Evolutionary conservation across 176 grass and related monocot species (phyloP).

Genomic region (Avena eriantha): DNA sequence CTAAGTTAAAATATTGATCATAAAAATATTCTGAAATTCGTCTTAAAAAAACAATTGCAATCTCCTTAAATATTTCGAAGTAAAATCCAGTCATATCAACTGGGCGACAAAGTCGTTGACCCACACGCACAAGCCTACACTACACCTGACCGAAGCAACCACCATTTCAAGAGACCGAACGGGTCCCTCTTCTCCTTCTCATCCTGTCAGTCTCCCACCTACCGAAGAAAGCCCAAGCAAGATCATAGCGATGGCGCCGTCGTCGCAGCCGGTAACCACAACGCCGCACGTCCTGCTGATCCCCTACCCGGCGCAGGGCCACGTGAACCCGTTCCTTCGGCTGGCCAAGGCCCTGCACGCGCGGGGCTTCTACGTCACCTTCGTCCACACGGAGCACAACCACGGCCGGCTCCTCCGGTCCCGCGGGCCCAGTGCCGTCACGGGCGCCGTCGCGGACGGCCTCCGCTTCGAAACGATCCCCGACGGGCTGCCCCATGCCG

Average conservation of each 20-base stretch:
- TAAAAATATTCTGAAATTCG: too few relatives aligned
- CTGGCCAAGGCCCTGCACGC: conserved; percentile 62
- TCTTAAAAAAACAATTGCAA: too few relatives aligned
- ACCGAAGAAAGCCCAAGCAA: too few relatives aligned
- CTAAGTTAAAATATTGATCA: too few relatives aligned
- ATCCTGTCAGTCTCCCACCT: too few relatives aligned
- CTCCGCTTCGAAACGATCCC: conserved; percentile 64
- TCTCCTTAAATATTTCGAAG: too few relatives aligned
- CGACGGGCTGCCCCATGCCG: conserved; percentile 57
- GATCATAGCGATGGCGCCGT: background rate
- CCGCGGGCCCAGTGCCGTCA: conserved; percentile 31
- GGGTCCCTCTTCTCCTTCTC: too few relatives aligned
- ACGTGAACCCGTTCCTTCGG: conserved; percentile 69
- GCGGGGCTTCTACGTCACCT: conserved; percentile 62
- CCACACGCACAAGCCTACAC: too few relatives aligned
- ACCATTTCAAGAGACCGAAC: too few relatives aligned
- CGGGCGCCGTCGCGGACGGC: conserved; percentile 16
- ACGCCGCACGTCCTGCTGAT: conserved; percentile 55
- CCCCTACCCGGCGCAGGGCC: conserved; percentile 79
- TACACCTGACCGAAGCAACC: too few relatives aligned
- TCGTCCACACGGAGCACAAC: conserved; percentile 77
- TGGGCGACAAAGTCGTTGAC: too few relatives aligned
- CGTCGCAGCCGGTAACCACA: background rate
- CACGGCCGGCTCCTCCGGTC: conserved; percentile 60
- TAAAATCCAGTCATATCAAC: too few relatives aligned